Evolutionary conservation across 306 rosid genomes (phyloP), one percentile per base, ranked within the genome.

Genomic region (Cicer yamashitae): DNA sequence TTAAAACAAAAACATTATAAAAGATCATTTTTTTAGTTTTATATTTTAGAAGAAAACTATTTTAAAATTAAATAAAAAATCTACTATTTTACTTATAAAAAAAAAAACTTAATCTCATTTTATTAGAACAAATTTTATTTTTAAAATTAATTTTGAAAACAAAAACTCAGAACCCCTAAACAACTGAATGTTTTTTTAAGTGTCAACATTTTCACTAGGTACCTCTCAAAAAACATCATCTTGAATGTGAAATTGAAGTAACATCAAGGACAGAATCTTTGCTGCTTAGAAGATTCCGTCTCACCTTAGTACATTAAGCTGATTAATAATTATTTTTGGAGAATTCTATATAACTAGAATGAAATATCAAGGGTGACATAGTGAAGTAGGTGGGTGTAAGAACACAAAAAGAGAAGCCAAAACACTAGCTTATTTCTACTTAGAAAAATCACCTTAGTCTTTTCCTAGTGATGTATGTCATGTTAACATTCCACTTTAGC

Each of bases 391-490:
- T 40, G 71, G 47, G 73, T 6, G 38, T 39, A n/a, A 60, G 25
- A 34, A 40, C 58, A 14, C 73, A 70, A 20, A 17, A 9, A 46
- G 12, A 62, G 45, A 47, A 12, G 34, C 67, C 22, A 65, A 81
- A 68, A 62, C 52, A 60, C 74, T 14, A 51, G 10, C 67, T 78
- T 73, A 69, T 82, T 61, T 3, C 3, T 4, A 56, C 4, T 46
- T 18, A 22, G 9, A 20, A 11, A 22, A 76, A 10, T 10, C 5
- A 2, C 39, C 40, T 30, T 30, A 30, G 34, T 30, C 34, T 3
- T 63, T 83, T 37, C 83, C 74, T 68, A 59, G 80, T 34, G 30
- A 74, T 74, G 39, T 54, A 82, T 78, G 83, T 69, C 38, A 34
- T 39, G 41, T 77, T 37, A 37, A 75, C 38, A 6, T 38, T 67